Percentiles rank a stretch among this genome's conserved stretches.
Evolutionary conservation across 176 grass and related monocot genomes (phyloP).

Genomic region (Tuctoria greenei): DNA sequence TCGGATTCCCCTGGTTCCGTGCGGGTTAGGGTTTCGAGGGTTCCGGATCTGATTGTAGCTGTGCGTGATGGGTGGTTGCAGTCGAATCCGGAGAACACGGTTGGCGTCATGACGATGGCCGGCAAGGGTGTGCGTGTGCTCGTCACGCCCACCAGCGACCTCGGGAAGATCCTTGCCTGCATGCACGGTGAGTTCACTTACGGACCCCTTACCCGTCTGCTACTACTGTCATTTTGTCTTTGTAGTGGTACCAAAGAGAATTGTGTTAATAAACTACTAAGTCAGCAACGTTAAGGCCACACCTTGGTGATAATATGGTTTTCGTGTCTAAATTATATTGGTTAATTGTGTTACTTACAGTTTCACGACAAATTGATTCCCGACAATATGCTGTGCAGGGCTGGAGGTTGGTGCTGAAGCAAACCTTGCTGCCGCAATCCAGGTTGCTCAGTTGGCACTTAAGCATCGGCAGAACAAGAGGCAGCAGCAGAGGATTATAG

Average conservation of each 20-base stretch:
- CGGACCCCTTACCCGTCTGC: background rate
- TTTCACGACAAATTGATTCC: background rate
- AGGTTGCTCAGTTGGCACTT: conserved; percentile 91
- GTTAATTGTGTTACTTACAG: background rate
- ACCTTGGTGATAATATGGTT: background rate
- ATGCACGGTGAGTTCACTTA: conserved; percentile 75
- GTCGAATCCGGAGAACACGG: conserved; percentile 99
- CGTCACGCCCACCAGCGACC: conserved; percentile 96
- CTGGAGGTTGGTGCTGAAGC: conserved; percentile 89
- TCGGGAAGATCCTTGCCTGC: conserved; percentile 97
- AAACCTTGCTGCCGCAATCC: conserved; percentile 83
- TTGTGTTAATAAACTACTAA: background rate
- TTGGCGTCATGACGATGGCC: conserved; percentile 97
- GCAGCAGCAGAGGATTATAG: conserved; percentile 95
- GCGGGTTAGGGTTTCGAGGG: conserved; percentile 43
- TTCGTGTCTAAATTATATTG: background rate
- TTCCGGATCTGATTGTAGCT: conserved; percentile 35
- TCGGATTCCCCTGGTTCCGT: background rate
- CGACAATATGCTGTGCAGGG: conserved; percentile 42
- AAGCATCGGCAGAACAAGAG: conserved; percentile 99
- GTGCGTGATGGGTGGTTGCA: conserved; percentile 33
- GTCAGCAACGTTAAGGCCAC: background rate
- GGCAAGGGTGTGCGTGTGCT: conserved; percentile 96
- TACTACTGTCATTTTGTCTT: background rate
- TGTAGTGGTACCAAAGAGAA: background rate